Base-by-base conservation (phyloP, 345 rosid genomes). In the Geranium rotundifolium region DNA sequence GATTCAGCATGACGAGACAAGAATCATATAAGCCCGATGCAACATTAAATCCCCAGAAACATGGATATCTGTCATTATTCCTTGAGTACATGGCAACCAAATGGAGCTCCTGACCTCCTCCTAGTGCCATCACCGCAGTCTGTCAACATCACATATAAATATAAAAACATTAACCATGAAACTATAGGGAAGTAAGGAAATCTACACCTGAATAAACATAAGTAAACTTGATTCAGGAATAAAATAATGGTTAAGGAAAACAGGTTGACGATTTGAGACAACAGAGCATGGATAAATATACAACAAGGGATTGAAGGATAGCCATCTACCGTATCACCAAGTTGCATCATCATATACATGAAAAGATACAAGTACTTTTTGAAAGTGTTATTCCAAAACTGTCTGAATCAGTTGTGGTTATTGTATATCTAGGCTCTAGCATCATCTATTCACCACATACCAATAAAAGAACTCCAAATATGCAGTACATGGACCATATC, bases 21-120 rank as follows among this genome's bases (percentile, higher is more conserved):
- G 95, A 82, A 64, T 79, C 66, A 59, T 95, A 95, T 15, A 82
- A 86, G 63, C 96, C 97, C 55, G 81, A 72, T 54, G 81, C 77
- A 64, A 84, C 89, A 65, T 55, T 71, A 75, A 93, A 93, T 50
- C 82, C 96, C 99, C 97, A 93, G 81, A 93, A 93, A 77, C 86
- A 90, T 57, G 97, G 89, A 61, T 78, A 71, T 54, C 72, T 76
- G 37, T 77, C 85, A 49, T 67, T 73, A 63, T 75, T 68, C 64
- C 84, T 80, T 31, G 95, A 81, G 71, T 62, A 73, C 95, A 93
- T 86, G 15, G 99, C 95, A 80, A 93, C 96, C 80, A 93, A 77
- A 83, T 93, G 99, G 59, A 93, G 90, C 82, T 93, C 99, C 74
- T 78, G 41, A 34, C 41, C 88, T 19, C 63, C 80, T 73, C 96